Evolutionary conservation across 768 basidiomycete species (phyloP), one percentile per base, ranked within the genome.

Genomic region (Tubosaeta sp.): DNA sequence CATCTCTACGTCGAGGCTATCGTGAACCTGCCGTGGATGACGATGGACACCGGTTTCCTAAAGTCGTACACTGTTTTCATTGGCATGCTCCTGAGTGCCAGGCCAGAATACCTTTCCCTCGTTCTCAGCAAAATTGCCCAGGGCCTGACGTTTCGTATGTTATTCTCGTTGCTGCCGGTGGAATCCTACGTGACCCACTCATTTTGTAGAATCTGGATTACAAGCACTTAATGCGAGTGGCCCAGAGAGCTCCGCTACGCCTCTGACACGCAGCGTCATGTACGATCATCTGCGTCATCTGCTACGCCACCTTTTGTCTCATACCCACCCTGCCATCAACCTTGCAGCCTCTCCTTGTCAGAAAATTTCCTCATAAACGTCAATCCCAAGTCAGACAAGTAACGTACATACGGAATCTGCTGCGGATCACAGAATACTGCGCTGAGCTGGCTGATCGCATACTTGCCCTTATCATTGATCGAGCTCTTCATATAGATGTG

Each of bases 401-500:
- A 3, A 90, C 92, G 1, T 99, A 93, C 63, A 90, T 97, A 57
- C 83, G 91, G 40, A 99, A 99, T 65, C 68, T 93, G 14, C 78
- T 98, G 6, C 81, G 81, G 30, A 71, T 97, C 32, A 85, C 86
- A 0, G 79, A 82, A 31, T 98, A 96, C 65, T 97, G 94, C 62
- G 84, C 90, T 0, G 94, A 92, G 64, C 73, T 97, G 19, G 73
- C 82, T 2, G 93, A 94, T 55, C 84, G 84, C 57, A 84, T 97
- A 36, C 72, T 97, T 30, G 86, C 84, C 3, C 85, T 86, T 0
- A 90, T 97, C 30, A 79, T 99, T 21, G 94, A 96, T 67, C 27
- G 93, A n/a, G 88, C 93, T 24, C 85, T 98, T 29, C 87, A 94
- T 68, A 94, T 99, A 51, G 96, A 99, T 68, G 95, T 94, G 61